phyloP scores from a whole-genome alignment of 257 asterid species.

The Eustoma russellianum region DNA sequence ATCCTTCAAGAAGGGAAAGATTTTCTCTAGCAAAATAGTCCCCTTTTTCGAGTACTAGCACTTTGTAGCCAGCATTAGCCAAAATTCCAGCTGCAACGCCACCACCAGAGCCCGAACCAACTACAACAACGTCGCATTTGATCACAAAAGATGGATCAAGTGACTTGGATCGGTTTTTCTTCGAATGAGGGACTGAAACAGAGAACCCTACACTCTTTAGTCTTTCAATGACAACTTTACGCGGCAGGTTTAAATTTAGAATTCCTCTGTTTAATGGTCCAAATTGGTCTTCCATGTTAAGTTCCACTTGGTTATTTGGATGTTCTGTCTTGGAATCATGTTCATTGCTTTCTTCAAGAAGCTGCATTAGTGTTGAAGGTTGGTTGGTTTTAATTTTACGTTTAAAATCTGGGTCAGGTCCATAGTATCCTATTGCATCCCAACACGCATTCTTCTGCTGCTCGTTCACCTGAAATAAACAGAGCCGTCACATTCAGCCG shows the following conservation, averaged over 20 bases:
- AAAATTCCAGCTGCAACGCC: constrained; percentile 81
- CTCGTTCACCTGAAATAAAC: constrained; percentile 41
- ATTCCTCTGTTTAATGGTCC: constrained; percentile 51
- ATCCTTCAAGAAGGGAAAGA: constrained; percentile 62
- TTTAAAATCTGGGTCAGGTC: constrained; percentile 52
- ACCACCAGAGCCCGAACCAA: constrained; percentile 94
- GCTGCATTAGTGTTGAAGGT: constrained; percentile 8
- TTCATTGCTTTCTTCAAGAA: constrained; percentile 6
- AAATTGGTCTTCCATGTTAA: constrained; percentile 18
- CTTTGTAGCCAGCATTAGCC: constrained; percentile 73
- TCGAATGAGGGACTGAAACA: constrained; percentile 15
- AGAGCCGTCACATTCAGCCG: no score
- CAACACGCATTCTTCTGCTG: constrained; percentile 49
- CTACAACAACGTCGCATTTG: constrained; percentile 66
- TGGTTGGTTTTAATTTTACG: constrained; percentile 1
- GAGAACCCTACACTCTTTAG: constrained; percentile 38
- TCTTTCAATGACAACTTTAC: constrained; percentile 12
- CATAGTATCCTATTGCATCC: constrained; percentile 74
- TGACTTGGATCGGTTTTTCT: constrained; percentile 4
- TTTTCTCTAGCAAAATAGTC: constrained; percentile 38
- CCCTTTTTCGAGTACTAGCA: constrained; percentile 74
- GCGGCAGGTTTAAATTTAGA: constrained; percentile 27
- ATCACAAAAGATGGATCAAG: constrained; percentile 26
- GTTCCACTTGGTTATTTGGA: constrained; percentile 7
- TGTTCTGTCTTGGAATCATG: constrained; percentile 19